These are phyloP conservation scores for Xylariaceae sp. DNA, from an alignment of 2,329 filamentous ascomycete genomes.

Conservation along the genomic window DNA sequence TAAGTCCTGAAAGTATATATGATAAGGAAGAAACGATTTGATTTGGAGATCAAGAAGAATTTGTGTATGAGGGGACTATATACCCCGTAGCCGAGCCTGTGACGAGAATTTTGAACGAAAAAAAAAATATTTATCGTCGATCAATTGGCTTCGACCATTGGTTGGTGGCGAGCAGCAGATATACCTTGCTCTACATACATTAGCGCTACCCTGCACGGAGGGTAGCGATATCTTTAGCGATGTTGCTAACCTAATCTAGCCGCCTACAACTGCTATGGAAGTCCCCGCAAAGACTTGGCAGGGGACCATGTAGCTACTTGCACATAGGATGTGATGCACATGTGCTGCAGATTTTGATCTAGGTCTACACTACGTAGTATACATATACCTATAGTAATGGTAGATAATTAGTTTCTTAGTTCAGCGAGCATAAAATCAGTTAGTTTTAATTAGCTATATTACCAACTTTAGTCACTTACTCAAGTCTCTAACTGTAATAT, in stretches of 20 bases:
- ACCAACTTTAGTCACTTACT: no score
- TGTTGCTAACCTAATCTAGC: neutral
- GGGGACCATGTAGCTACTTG: no score
- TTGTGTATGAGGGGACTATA: conserved; percentile 8
- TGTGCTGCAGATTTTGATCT: neutral
- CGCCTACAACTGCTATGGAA: no score
- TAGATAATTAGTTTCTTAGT: no score
- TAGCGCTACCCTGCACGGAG: conserved; percentile 1
- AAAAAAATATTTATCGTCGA: conserved; percentile 28
- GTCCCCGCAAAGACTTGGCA: conserved; percentile 18
- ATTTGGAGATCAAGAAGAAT: neutral
- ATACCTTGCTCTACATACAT: conserved; percentile 20
- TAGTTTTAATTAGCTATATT: no score
- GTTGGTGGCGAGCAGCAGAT: conserved; percentile 15
- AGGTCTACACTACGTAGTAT: neutral
- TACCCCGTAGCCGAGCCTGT: conserved; percentile 11
- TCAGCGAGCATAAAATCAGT: no score
- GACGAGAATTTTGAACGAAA: conserved; percentile 4
- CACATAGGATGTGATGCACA: no score
- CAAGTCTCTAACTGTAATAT: no score
- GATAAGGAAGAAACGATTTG: neutral
- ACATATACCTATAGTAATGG: no score
- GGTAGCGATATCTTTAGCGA: neutral
- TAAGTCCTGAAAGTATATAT: neutral
- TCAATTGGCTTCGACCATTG: conserved; percentile 28